These are phyloP conservation scores for Parietichytrium sp. DNA, from an alignment of 108 stramenopile genomes.

Conservation along the genomic window DNA sequence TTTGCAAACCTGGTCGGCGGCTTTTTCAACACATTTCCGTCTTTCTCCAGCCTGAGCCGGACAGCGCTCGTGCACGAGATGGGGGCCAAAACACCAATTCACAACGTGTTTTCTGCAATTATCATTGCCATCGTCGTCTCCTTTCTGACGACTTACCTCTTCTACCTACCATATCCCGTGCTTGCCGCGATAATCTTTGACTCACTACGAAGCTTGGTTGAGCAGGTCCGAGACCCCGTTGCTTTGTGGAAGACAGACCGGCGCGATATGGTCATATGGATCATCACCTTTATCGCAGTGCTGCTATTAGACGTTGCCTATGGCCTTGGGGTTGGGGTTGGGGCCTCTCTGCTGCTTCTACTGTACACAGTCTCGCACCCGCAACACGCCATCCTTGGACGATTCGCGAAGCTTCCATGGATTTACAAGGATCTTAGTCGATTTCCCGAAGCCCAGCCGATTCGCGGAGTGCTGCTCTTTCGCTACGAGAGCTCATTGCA, in stretches of 20 bases:
- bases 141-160: background rate
- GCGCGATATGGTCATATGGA: conserved; percentile 14
- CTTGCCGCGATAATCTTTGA: conserved; percentile 34
- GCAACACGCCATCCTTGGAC: background rate
- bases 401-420: background rate
- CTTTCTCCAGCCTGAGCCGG: conserved; percentile 3
- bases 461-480: background rate
- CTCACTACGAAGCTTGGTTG: background rate
- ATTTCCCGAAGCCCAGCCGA: background rate
- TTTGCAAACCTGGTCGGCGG: conserved; percentile 31
- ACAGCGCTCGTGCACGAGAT: conserved; percentile 24
- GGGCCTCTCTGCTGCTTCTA: background rate
- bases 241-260: background rate
- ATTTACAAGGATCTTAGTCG: conserved; percentile 1
- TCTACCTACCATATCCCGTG: conserved; percentile 1
- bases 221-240: conserved; percentile 15
- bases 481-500: conserved; percentile 21
- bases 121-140: background rate
- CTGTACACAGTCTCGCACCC: conserved; percentile 25
- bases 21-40: background rate
- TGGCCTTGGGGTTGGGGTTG: conserved; percentile 1
- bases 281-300: conserved; percentile 22
- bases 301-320: background rate
- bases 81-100: conserved; percentile 21
- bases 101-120: background rate